Base-by-base conservation (phyloP, 1,284 basidiomycete genomes). In the Lentinula novae-zelandiae region DNA sequence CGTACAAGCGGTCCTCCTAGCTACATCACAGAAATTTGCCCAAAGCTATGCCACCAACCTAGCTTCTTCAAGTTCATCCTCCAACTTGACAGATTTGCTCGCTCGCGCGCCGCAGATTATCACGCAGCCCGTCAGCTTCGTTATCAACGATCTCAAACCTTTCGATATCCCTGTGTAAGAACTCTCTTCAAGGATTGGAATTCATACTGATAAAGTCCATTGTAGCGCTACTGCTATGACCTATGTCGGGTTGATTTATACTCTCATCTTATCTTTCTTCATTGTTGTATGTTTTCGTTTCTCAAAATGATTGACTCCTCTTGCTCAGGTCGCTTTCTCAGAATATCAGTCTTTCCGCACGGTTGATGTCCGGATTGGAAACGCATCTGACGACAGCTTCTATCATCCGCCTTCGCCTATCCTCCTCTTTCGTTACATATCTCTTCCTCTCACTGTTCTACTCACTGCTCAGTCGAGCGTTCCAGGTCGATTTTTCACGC, bases 201-300 rank as follows among this genome's bases (percentile, higher is more conserved):
- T 38, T 40, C 57, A 49, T 4, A 5, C 27, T 61, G 8, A 59
- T 33, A 17, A 17, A 53, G 31, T 48, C 27, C 27, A 27, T 52
- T 51, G 27, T 65, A 91, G 90, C 4, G 89, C 90, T 0, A 78
- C 82, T 9, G 92, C 91, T 0, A 72, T 76, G 2, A 76, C 74
- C 1, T 89, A 88, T 62, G 90, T 93, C 31, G 92, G 89, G 31
- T 76, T 90, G 5, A 88, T 93, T 62, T 93, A 92, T 74, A 75
- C 89, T 50, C 74, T 85, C 58, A 90, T 93, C 62, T 72, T 86
- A 36, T 75, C 84, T 70, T 75, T 60, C 49, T 67, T 68, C 59
- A 61, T 65, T 40, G 65, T 60, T 40, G 75, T 75, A 68, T 55
- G 70, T 50, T 27, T 38, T 12, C 39, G 62, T 68, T 75, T 71